Evolutionary conservation across 2,329 filamentous ascomycete genomes (phyloP).

Genomic region (Curvularia eragrostidis): DNA sequence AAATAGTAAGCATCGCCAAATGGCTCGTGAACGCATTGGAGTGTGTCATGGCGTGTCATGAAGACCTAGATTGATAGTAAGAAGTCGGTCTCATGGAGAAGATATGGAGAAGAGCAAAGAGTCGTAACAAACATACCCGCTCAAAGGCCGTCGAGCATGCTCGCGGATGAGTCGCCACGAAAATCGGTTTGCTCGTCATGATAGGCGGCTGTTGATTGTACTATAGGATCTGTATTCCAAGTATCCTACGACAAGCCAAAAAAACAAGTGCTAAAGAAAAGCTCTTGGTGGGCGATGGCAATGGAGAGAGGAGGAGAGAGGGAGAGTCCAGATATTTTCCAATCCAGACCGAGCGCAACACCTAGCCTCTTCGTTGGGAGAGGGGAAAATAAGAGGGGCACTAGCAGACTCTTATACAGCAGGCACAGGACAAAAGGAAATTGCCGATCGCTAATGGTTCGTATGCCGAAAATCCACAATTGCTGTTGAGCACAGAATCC

Average conservation of each 20-base stretch:
- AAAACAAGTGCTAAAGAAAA: slow-evolving; percentile 1
- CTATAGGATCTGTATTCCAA: slow-evolving; percentile 34
- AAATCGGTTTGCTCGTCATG: slow-evolving; percentile 84
- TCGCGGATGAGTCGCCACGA: slow-evolving; percentile 90
- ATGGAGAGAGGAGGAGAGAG: no score
- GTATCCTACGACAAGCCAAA: slow-evolving; percentile 19
- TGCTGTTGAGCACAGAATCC: slow-evolving; percentile 27
- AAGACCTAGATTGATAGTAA: slow-evolving; percentile 66
- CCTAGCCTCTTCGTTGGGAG: slow-evolving; percentile 18
- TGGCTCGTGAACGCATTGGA: slow-evolving; percentile 90
- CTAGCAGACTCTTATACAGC: slow-evolving; percentile 37
- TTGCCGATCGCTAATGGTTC: slow-evolving; percentile 11
- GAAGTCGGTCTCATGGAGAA: slow-evolving; percentile 1
- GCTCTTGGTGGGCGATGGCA: slow-evolving; percentile 3
- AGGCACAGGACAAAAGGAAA: slow-evolving; percentile 6
- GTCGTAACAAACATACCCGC: slow-evolving; percentile 64
- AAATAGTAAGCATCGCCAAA: slow-evolving; percentile 98
- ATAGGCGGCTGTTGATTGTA: slow-evolving; percentile 18
- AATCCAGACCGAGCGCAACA: slow-evolving; percentile 31
- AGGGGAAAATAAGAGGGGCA: slow-evolving; percentile 24
- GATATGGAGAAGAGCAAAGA: no score
- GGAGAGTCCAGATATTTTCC: slow-evolving; percentile 38
- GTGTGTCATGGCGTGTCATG: slow-evolving; percentile 85
- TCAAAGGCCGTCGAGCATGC: slow-evolving; percentile 98
- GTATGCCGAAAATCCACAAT: slow-evolving; percentile 35